A percentile compares a stretch with the other conserved stretches of the same genome.
Conservation (phyloP, 2,329 filamentous ascomycete genomes). For the Arthrinium puccinioides region DNA sequence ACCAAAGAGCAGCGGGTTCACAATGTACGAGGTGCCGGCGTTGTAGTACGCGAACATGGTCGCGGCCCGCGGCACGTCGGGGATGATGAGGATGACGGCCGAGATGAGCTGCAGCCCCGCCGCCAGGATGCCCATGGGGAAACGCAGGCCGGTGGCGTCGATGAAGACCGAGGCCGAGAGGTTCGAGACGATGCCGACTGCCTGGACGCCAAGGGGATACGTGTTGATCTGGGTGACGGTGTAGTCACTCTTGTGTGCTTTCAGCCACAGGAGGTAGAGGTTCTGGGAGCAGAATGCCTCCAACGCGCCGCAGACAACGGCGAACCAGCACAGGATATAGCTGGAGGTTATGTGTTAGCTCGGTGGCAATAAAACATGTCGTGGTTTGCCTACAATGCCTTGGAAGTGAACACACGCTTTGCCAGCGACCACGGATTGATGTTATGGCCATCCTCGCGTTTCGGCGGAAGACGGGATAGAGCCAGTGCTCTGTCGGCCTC, state of each 20-base stretch:
- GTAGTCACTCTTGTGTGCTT: constrained; percentile 10
- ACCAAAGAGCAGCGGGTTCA: constrained; percentile 29
- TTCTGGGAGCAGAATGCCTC: constrained; percentile 21
- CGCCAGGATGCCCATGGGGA: too few species aligned
- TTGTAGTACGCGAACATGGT: constrained; percentile 30
- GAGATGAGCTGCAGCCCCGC: too few species aligned
- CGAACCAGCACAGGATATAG: constrained; percentile 32
- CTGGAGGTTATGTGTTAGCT: too few species aligned
- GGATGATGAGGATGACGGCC: constrained; percentile 24
- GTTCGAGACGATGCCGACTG: constrained; percentile 28
- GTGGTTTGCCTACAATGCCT: too few species aligned
- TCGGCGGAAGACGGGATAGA: not conserved
- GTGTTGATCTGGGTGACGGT: constrained; percentile 24
- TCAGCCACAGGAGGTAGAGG: constrained; percentile 18
- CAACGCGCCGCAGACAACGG: constrained; percentile 24
- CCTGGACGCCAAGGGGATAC: constrained; percentile 27
- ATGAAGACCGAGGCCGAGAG: constrained; percentile 21
- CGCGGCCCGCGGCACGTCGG: constrained; percentile 20
- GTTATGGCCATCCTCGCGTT: constrained; percentile 1
- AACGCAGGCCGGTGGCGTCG: constrained; percentile 15
- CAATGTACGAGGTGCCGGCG: constrained; percentile 29
- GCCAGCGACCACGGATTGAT: not conserved
- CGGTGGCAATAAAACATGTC: too few species aligned
- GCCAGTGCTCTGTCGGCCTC: not conserved
- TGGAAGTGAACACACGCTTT: too few species aligned